Evolutionary conservation across 352 stramenopile genomes (phyloP).

Genomic region (Heterotrichella gracilis): DNA sequence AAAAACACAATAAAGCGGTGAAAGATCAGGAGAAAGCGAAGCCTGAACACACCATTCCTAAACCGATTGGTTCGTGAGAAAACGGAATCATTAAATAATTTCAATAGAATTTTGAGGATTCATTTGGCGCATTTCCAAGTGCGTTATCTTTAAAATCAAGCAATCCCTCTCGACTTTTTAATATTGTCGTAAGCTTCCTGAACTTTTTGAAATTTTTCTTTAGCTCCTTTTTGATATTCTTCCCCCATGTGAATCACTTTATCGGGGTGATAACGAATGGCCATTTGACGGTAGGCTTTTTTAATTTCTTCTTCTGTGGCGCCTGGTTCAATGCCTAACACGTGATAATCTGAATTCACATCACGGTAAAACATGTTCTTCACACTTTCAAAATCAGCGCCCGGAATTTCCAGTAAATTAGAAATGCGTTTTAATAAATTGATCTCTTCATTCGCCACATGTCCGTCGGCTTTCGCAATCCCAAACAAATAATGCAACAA

Average conservation of each 20-base stretch:
- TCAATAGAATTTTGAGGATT: no score
- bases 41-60: no score
- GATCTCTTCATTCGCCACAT: background rate
- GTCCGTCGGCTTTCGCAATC: background rate
- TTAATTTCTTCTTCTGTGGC: background rate
- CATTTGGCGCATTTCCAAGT: no score
- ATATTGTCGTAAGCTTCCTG: background rate
- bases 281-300: background rate
- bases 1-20: no score
- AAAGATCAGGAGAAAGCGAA: no score
- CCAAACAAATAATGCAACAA: slow-evolving; percentile 7
- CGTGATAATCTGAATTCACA: slow-evolving; percentile 8
- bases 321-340: background rate
- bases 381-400: background rate
- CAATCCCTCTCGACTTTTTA: background rate
- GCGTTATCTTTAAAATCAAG: no score
- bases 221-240: background rate
- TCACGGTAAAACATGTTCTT: slow-evolving; percentile 5
- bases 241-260: background rate
- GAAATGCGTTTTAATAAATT: background rate
- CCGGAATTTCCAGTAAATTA: background rate
- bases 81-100: no score
- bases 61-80: no score
- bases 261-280: slow-evolving; percentile 1
- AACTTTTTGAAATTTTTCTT: slow-evolving; percentile 5